phyloP scores from a whole-genome alignment of 78 protist species.

The Dictyostelium capitatum region DNA sequence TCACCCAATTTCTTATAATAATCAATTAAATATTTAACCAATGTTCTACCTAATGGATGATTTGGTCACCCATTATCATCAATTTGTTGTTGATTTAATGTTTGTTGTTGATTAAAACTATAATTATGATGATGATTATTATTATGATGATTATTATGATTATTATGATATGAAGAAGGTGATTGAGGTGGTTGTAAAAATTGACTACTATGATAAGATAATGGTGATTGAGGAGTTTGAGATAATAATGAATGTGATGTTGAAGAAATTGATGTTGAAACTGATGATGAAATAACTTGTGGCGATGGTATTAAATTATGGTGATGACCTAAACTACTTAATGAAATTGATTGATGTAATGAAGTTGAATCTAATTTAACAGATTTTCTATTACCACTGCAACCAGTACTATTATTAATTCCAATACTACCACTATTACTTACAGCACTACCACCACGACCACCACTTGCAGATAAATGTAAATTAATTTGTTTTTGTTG shows the following conservation, averaged over 20 bases:
- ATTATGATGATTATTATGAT: neutral
- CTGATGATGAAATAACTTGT: neutral
- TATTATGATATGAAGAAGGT: neutral
- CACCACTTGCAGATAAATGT: neutral
- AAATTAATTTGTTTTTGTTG: neutral
- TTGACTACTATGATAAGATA: too few relatives aligned
- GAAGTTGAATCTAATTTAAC: neutral
- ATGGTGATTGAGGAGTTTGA: neutral
- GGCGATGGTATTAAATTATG: too few relatives aligned
- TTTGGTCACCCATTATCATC: constrained; percentile 53
- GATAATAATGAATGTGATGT: neutral
- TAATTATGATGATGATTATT: neutral
- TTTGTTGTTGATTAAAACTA: neutral
- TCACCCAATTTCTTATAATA: constrained; percentile 68
- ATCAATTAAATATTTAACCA: constrained; percentile 34
- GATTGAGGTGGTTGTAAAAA: constrained; percentile 7
- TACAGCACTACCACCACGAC: neutral
- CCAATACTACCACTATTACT: neutral
- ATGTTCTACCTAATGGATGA: constrained; percentile 71
- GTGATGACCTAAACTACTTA: neutral
- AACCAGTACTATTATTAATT: neutral
- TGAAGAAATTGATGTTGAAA: neutral
- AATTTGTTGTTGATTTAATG: neutral
- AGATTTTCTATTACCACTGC: neutral
- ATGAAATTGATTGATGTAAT: neutral